These are phyloP conservation scores for Amorphotheca resinae DNA, from an alignment of 495 filamentous ascomycete species.

Conservation along the genomic window DNA sequence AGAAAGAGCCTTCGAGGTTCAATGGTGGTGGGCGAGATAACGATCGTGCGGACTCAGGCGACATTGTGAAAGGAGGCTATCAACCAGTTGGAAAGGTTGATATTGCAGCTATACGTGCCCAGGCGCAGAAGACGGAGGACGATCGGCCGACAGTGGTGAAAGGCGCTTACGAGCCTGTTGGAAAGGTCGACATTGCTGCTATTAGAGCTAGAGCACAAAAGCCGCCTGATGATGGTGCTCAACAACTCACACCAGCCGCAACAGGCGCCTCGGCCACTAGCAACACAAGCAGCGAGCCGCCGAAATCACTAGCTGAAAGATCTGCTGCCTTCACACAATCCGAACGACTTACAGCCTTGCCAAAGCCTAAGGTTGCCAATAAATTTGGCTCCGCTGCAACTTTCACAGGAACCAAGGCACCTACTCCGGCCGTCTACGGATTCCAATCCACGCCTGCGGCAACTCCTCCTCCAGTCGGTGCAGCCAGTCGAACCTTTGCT, in stretches of 20 bases:
- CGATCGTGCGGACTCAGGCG: conserved; percentile 27
- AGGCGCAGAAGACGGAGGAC: conserved; percentile 59
- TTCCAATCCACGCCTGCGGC: conserved; percentile 37
- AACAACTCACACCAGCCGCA: conserved; percentile 28
- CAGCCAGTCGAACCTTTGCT: conserved; percentile 83
- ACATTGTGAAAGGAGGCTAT: conserved; percentile 81
- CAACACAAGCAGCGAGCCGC: conserved; percentile 31
- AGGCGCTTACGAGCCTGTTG: conserved; percentile 83
- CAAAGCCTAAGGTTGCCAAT: conserved; percentile 89
- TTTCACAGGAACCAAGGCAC: conserved; percentile 81
- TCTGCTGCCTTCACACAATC: conserved; percentile 50
- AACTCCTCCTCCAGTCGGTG: conserved; percentile 49
- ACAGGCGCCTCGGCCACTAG: conserved; percentile 24
- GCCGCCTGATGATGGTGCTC: conserved; percentile 30
- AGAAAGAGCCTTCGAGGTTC: conserved; percentile 49
- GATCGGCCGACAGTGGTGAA: conserved; percentile 75
- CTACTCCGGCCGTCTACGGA: conserved; percentile 56
- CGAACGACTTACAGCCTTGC: conserved; percentile 73
- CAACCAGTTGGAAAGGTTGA: conserved; percentile 94
- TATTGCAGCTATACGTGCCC: conserved; percentile 73
- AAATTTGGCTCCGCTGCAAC: conserved; percentile 60
- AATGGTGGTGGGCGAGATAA: conserved; percentile 24
- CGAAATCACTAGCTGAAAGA: conserved; percentile 51
- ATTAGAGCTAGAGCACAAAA: conserved; percentile 72
- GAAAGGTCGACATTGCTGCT: conserved; percentile 89